phyloP scores from a whole-genome alignment of 2,329 filamentous ascomycete species.

The Ophiocordyceps camponoti-leonardi region DNA sequence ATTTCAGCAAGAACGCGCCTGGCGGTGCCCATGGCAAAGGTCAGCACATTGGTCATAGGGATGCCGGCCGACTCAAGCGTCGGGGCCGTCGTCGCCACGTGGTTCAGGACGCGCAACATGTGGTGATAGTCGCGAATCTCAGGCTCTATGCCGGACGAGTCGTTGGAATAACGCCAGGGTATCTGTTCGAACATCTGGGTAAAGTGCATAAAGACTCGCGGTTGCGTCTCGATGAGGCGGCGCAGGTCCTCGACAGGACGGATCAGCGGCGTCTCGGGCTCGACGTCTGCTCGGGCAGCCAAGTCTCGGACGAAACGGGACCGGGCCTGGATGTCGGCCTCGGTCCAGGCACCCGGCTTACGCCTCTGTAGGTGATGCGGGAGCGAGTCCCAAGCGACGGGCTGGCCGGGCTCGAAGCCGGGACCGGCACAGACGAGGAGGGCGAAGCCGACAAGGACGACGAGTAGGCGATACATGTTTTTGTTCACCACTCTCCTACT shows the following conservation, averaged over 20 bases:
- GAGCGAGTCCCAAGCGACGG: background rate
- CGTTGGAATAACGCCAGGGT: conserved; percentile 40
- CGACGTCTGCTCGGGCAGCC: conserved; percentile 34
- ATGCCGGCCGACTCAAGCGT: conserved; percentile 13
- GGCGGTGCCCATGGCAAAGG: conserved; percentile 38
- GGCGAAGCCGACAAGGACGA: background rate
- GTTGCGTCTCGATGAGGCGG: conserved; percentile 44
- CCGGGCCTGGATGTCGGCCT: conserved; percentile 43
- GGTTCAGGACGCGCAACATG: conserved; percentile 49
- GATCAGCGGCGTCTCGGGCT: conserved; percentile 29
- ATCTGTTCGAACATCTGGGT: conserved; percentile 52
- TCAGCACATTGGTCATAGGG: conserved; percentile 34
- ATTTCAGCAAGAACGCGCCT: conserved; percentile 15
- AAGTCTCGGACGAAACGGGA: conserved; percentile 43
- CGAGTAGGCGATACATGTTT: background rate
- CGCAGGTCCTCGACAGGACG: conserved; percentile 49
- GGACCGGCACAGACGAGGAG: background rate
- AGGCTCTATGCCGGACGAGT: conserved; percentile 39
- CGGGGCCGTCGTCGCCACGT: conserved; percentile 32
- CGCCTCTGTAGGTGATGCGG: background rate
- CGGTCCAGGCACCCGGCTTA: conserved; percentile 43
- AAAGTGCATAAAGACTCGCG: conserved; percentile 50
- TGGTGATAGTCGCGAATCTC: conserved; percentile 50
- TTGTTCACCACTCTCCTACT: background rate
- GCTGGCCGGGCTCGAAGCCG: background rate